Conservation (phyloP, 306 rosid genomes). For the Lithocarpus polystachyus region DNA sequence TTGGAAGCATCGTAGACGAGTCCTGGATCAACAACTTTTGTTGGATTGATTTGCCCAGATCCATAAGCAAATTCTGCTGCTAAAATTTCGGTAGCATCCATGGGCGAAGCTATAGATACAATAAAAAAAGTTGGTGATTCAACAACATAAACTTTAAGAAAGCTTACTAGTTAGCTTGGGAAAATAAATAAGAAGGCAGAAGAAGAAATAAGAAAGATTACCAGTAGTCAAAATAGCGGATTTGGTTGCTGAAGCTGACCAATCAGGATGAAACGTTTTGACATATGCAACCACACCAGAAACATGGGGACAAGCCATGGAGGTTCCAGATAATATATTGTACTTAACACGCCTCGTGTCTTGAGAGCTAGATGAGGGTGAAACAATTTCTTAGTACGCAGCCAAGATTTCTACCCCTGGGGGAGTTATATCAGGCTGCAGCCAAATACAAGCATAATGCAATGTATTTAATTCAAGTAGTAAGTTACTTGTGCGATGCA, state of each 20-base stretch:
- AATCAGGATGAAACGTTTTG: slow-evolving; percentile 32
- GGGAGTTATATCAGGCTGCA: slow-evolving; percentile 36
- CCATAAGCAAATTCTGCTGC: slow-evolving; percentile 22
- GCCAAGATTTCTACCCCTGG: slow-evolving; percentile 35
- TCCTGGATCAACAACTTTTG: slow-evolving; percentile 13
- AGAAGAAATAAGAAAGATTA: background rate
- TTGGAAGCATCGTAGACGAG: slow-evolving; percentile 21
- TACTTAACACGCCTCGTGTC: slow-evolving; percentile 12
- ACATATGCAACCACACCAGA: slow-evolving; percentile 36
- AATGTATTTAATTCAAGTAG: background rate
- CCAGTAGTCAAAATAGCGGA: slow-evolving; percentile 38
- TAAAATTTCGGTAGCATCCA: background rate
- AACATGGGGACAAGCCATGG: slow-evolving; percentile 40
- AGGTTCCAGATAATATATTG: slow-evolving; percentile 28
- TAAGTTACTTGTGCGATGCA: no score
- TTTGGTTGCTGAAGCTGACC: slow-evolving; percentile 40
- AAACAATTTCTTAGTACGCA: background rate
- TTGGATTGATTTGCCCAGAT: slow-evolving; percentile 27
- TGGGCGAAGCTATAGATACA: background rate
- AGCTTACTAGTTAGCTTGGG: no score
- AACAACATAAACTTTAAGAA: background rate
- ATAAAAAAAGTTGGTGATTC: background rate
- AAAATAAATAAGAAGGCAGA: background rate
- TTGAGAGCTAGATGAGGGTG: background rate
- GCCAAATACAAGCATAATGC: background rate